Evolutionary conservation across 2,329 filamentous ascomycete species (phyloP).

Genomic region (Diaporthe caulivora): DNA sequence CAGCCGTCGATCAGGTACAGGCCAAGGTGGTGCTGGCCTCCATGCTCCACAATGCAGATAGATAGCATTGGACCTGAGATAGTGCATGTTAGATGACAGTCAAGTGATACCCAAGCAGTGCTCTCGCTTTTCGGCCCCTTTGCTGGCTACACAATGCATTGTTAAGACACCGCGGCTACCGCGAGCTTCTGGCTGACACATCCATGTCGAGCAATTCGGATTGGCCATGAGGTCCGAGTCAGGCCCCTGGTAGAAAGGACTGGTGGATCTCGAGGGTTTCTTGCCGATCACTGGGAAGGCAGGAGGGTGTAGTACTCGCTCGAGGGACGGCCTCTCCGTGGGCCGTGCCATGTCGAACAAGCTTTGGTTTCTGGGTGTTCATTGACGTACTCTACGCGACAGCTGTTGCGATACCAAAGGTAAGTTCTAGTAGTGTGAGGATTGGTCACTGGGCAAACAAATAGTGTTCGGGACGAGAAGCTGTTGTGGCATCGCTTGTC

Average conservation of each 20-base stretch:
- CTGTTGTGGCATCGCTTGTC: too few relatives aligned
- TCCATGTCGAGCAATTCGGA: slow-evolving; percentile 2
- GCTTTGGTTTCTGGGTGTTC: not conserved
- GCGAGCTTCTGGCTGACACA: not conserved
- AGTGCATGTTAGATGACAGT: not conserved
- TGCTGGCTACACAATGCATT: slow-evolving; percentile 9
- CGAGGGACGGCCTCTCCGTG: not conserved
- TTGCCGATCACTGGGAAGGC: not conserved
- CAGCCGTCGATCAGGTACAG: not conserved
- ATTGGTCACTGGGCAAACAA: too few relatives aligned
- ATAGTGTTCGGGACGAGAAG: too few relatives aligned
- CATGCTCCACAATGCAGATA: not conserved
- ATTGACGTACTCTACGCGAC: too few relatives aligned
- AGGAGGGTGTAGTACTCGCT: not conserved
- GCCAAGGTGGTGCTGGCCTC: not conserved
- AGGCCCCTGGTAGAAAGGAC: not conserved
- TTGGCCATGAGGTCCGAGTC: slow-evolving; percentile 26
- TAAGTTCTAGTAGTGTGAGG: too few relatives aligned
- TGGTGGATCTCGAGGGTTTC: not conserved
- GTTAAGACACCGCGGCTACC: slow-evolving; percentile 7
- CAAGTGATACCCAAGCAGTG: slow-evolving; percentile 19
- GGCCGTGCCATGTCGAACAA: not conserved
- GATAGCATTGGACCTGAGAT: too few relatives aligned
- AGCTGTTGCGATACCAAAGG: too few relatives aligned
- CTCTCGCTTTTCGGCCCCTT: not conserved